Evolutionary conservation across 495 filamentous ascomycete species (phyloP).

Genomic region (Penicillium daleae): DNA sequence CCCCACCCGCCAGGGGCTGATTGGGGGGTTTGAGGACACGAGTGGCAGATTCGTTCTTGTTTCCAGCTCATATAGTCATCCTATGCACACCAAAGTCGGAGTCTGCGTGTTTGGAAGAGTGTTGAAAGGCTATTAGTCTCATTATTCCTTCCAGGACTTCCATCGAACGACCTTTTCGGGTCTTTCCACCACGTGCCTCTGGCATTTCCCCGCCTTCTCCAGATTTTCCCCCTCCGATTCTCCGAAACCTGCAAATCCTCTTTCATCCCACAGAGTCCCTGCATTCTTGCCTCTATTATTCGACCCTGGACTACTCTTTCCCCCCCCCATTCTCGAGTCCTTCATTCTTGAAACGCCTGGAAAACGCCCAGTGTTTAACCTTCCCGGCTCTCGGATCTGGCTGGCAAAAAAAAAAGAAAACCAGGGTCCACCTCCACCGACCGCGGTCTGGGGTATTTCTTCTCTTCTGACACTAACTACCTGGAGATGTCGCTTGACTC

Average conservation of each 20-base stretch:
- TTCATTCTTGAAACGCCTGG: not conserved
- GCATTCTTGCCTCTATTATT: not conserved
- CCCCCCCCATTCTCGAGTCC: not conserved
- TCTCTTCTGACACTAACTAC: constrained; percentile 1
- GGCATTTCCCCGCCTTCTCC: constrained; percentile 24
- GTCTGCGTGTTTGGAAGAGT: no score
- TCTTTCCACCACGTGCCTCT: constrained; percentile 19
- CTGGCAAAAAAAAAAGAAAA: constrained; percentile 12
- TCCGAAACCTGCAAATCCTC: not conserved
- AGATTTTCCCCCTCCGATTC: constrained; percentile 15
- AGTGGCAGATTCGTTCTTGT: not conserved
- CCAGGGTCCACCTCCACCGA: constrained; percentile 12
- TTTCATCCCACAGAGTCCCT: not conserved
- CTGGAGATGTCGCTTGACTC: constrained; percentile 7
- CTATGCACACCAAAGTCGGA: no score
- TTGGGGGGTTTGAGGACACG: not conserved
- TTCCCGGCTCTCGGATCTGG: constrained; percentile 15
- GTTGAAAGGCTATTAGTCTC: not conserved
- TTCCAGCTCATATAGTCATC: not conserved
- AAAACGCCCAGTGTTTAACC: constrained; percentile 1
- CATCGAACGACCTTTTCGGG: not conserved
- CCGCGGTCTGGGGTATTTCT: constrained; percentile 17
- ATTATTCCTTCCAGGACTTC: not conserved
- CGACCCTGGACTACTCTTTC: not conserved
- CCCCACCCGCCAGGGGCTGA: not conserved